Conservation (phyloP, 1,139 yeast species). For the Scheffersomyces quercinus region DNA sequence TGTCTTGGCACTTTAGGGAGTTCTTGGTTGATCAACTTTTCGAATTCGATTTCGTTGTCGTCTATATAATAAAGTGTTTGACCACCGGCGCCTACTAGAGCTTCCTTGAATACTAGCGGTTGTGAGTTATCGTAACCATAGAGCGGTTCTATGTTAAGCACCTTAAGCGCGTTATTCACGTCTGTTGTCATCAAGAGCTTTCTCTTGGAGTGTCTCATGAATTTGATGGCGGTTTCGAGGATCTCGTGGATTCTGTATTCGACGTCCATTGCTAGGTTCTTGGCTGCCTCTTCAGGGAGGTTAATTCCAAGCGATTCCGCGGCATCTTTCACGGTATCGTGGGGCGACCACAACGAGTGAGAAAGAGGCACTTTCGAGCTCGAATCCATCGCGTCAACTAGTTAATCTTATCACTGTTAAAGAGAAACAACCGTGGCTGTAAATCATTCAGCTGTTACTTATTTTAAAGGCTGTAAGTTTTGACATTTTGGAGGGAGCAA, state of each 20-base stretch:
- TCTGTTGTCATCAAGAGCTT: conserved; percentile 81
- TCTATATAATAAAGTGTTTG: conserved; percentile 92
- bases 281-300: conserved; percentile 89
- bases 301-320: conserved; percentile 89
- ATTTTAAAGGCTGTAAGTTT: no score
- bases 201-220: conserved; percentile 92
- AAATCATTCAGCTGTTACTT: no score
- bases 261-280: conserved; percentile 96
- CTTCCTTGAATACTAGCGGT: conserved; percentile 74
- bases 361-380: conserved; percentile 57
- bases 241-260: conserved; percentile 96
- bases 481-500: no score
- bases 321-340: conserved; percentile 94
- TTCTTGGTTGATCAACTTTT: conserved; percentile 89
- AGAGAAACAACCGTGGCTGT: no score
- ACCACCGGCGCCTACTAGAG: conserved; percentile 82
- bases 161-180: conserved; percentile 76
- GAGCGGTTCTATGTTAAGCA: conserved; percentile 84
- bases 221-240: conserved; percentile 90
- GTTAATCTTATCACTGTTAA: no score
- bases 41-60: conserved; percentile 90
- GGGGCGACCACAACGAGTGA: conserved; percentile 96
- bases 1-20: conserved; percentile 93
- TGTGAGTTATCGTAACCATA: conserved; percentile 70
- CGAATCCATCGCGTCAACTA: conserved; percentile 30